phyloP scores from a whole-genome alignment of 2,329 filamentous ascomycete genomes.

The Aulographum hederae region DNA sequence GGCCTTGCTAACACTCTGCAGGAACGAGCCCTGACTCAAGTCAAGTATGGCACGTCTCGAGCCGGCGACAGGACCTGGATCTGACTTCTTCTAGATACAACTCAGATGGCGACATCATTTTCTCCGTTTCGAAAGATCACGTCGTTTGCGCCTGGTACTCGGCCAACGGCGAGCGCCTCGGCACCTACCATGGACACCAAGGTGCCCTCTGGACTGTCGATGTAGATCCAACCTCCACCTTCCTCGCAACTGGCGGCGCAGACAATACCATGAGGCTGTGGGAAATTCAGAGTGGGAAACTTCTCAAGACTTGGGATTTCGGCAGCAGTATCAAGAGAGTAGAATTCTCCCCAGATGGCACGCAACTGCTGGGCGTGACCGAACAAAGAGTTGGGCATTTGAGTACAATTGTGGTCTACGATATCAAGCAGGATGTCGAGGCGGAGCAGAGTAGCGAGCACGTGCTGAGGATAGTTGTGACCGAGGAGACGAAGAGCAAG shows the following conservation, averaged over 20 bases:
- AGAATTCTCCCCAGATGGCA: constrained; percentile 91
- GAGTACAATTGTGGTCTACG: constrained; percentile 81
- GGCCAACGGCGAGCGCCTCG: constrained; percentile 93
- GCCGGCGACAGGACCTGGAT: not conserved
- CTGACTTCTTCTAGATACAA: constrained; percentile 46
- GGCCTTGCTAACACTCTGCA: constrained; percentile 13
- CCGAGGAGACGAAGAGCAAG: constrained; percentile 78
- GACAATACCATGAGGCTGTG: constrained; percentile 97
- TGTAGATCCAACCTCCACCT: constrained; percentile 75
- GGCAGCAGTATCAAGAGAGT: constrained; percentile 93
- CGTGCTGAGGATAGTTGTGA: constrained; percentile 72
- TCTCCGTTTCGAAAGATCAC: constrained; percentile 92
- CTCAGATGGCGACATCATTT: constrained; percentile 88
- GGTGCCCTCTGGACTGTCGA: constrained; percentile 98
- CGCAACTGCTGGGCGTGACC: constrained; percentile 77
- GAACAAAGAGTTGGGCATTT: constrained; percentile 97
- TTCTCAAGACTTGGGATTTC: constrained; percentile 96
- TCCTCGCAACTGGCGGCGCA: constrained; percentile 88
- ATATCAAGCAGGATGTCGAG: constrained; percentile 68
- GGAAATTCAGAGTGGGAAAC: constrained; percentile 84
- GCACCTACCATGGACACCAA: constrained; percentile 91
- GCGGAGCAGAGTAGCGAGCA: constrained; percentile 75
- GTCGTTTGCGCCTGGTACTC: constrained; percentile 93
- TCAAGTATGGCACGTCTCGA: constrained; percentile 46
- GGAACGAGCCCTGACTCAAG: constrained; percentile 89